phyloP scores from a whole-genome alignment of 805 yeast genomes.

The Barnettozyma wickerhamii region DNA sequence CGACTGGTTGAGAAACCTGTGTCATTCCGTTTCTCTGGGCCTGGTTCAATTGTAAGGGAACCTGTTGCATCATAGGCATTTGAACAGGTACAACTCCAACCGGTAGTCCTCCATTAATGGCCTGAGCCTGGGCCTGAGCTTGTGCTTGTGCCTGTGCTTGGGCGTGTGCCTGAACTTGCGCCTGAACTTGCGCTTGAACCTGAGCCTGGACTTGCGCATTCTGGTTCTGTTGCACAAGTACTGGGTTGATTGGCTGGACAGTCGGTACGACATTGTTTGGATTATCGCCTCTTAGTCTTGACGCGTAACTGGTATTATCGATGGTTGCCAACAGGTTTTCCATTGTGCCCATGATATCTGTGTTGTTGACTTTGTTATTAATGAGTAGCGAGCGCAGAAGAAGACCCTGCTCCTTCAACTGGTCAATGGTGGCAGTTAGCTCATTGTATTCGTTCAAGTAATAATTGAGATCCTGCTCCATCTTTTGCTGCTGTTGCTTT shows the following conservation, averaged over 20 bases:
- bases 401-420: conserved; percentile 53
- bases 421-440: conserved; percentile 53
- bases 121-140: conserved; percentile 6
- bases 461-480: conserved; percentile 73
- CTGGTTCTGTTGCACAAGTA: conserved; percentile 20
- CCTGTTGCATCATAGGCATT: conserved; percentile 1
- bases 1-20: not conserved
- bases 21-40: not conserved
- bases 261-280: conserved; percentile 24
- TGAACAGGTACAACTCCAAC: conserved; percentile 3
- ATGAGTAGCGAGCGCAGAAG: conserved; percentile 42
- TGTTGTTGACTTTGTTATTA: conserved; percentile 24
- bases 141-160: conserved; percentile 6
- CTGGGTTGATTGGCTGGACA: conserved; percentile 27
- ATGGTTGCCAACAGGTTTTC: conserved; percentile 18
- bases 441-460: conserved; percentile 69
- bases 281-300: conserved; percentile 25
- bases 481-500: conserved; percentile 78
- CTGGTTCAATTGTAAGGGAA: not conserved
- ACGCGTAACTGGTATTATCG: conserved; percentile 22
- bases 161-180: conserved; percentile 1
- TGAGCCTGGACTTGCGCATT: conserved; percentile 1
- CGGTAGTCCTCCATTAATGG: not conserved
- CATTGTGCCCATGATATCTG: conserved; percentile 42
- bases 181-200: not conserved